Evolutionary conservation across 805 yeast species (phyloP).

Genomic region (Schizosaccharomyces octosporus): DNA sequence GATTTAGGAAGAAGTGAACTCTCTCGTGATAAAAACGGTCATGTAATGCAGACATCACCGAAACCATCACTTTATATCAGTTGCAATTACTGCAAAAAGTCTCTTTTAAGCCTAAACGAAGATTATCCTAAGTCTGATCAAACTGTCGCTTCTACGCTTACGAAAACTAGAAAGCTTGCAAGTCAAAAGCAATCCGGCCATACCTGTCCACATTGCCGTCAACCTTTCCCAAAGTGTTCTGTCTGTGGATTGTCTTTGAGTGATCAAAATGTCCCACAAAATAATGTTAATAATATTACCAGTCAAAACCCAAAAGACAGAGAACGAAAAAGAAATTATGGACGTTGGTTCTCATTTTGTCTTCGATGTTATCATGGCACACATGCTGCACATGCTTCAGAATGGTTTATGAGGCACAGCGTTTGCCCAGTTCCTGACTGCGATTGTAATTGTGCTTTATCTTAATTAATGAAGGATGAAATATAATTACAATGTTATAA

Average conservation of each 20-base stretch:
- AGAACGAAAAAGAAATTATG: conserved; percentile 17
- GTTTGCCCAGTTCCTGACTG: conserved; percentile 92
- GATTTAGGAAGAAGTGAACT: conserved; percentile 55
- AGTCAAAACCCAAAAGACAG: conserved; percentile 8
- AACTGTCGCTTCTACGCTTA: background rate
- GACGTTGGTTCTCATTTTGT: conserved; percentile 81
- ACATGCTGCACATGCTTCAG: conserved; percentile 88
- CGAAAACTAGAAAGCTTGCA: too few species aligned
- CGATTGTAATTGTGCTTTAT: conserved; percentile 35
- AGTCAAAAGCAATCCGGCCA: conserved; percentile 4
- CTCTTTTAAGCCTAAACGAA: background rate
- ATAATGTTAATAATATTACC: conserved; percentile 59
- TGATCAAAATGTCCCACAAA: conserved; percentile 17
- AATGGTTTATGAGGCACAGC: conserved; percentile 74
- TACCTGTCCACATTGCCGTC: background rate
- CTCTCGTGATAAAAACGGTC: conserved; percentile 28
- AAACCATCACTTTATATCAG: conserved; percentile 61
- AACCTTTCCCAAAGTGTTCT: background rate
- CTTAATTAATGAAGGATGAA: background rate
- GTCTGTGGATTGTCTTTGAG: conserved; percentile 1
- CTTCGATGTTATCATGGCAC: conserved; percentile 76
- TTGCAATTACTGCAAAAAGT: conserved; percentile 58
- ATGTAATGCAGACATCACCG: conserved; percentile 22
- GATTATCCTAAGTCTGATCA: background rate
- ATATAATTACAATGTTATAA: too few species aligned